phyloP scores from a whole-genome alignment of 768 basidiomycete genomes.

The Megacollybia marginata region DNA sequence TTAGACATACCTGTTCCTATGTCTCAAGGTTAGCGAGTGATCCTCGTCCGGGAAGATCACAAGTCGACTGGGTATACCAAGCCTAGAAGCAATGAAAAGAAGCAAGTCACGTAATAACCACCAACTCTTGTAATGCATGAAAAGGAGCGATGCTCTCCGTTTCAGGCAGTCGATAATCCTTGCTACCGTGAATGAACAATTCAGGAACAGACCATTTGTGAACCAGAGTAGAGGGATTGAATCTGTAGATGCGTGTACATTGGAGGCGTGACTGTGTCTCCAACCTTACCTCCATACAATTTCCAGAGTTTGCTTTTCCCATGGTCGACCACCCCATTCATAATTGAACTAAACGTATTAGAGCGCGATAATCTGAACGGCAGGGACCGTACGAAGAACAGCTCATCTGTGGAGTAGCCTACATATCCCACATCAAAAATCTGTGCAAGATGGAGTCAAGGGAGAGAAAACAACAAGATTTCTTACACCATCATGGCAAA shows the following conservation, averaged over 20 bases:
- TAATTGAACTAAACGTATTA: constrained; percentile 59
- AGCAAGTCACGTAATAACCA: background rate
- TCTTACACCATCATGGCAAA: constrained; percentile 82
- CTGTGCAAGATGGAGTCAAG: no score
- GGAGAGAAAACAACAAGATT: no score
- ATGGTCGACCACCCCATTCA: constrained; percentile 80
- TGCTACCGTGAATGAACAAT: constrained; percentile 79
- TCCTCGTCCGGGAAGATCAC: constrained; percentile 89
- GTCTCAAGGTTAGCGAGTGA: constrained; percentile 76
- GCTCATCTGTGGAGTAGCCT: constrained; percentile 84
- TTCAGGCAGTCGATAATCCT: constrained; percentile 84
- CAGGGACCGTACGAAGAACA: constrained; percentile 65
- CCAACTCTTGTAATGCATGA: constrained; percentile 81
- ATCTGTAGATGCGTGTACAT: constrained; percentile 29
- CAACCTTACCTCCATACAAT: constrained; percentile 47
- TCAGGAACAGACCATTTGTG: constrained; percentile 82
- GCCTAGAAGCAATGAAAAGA: constrained; percentile 30
- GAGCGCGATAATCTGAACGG: background rate
- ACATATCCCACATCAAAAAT: constrained; percentile 67
- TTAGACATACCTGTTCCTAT: constrained; percentile 56
- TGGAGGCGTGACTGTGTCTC: background rate
- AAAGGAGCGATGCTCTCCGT: constrained; percentile 79
- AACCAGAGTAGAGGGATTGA: constrained; percentile 79
- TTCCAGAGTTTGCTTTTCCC: constrained; percentile 51
- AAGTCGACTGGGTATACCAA: constrained; percentile 64